Percentiles rank a stretch among this genome's conserved stretches.
These are phyloP conservation scores for Athelia sp. DNA, from an alignment of 1,284 basidiomycete species.

Conservation along the genomic window DNA sequence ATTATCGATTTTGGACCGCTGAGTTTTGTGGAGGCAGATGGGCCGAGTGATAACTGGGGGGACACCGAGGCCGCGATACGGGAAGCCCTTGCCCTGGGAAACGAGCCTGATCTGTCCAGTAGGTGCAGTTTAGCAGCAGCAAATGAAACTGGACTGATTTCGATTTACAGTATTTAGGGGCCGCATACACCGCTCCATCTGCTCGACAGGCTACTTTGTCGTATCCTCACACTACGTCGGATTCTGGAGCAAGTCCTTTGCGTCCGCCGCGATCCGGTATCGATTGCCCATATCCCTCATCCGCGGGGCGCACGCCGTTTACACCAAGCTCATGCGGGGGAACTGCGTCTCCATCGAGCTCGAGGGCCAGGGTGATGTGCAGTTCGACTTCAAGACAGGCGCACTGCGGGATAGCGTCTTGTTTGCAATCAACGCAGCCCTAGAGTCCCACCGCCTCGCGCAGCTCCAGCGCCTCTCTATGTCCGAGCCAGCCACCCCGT, in stretches of 20 bases:
- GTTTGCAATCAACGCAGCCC: constrained; percentile 23
- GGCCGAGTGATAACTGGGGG: constrained; percentile 11
- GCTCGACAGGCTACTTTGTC: constrained; percentile 39
- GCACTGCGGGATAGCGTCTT: constrained; percentile 43
- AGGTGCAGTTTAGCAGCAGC: constrained; percentile 4
- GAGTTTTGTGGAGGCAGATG: constrained; percentile 24
- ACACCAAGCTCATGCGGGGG: constrained; percentile 28
- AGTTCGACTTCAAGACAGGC: constrained; percentile 45
- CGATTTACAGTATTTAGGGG: constrained; percentile 30
- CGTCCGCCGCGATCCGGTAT: constrained; percentile 38
- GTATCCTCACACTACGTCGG: constrained; percentile 36
- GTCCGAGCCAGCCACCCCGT: constrained; percentile 6
- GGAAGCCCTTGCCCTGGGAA: constrained; percentile 26
- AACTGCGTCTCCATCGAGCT: constrained; percentile 45
- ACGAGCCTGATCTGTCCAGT: constrained; percentile 40
- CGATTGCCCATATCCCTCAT: constrained; percentile 44
- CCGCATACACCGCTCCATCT: constrained; percentile 29
- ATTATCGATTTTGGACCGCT: constrained; percentile 37
- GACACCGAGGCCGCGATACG: constrained; percentile 28
- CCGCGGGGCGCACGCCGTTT: constrained; percentile 32
- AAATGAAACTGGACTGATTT: constrained; percentile 1
- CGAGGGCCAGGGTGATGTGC: constrained; percentile 42
- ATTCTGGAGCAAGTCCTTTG: constrained; percentile 46
- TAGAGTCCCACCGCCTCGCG: constrained; percentile 5
- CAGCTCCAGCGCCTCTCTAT: background rate